Evolutionary conservation across 805 yeast species (phyloP).

Genomic region (Teunomyces barrocoloradensis): DNA sequence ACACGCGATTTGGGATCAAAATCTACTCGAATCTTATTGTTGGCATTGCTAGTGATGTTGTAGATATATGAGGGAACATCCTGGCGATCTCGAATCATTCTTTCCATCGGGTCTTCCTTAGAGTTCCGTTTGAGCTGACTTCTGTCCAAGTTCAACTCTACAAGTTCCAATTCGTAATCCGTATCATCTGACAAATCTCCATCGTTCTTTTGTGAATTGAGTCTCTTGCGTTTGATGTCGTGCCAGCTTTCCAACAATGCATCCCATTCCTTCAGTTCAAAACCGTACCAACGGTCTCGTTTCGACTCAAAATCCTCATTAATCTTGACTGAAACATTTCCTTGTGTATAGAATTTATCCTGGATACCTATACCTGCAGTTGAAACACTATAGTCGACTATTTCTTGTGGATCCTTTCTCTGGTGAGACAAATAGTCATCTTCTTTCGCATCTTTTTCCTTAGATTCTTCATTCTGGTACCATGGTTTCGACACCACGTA

Average conservation of each 20-base stretch:
- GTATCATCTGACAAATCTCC: conserved; percentile 30
- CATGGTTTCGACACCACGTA: conserved; percentile 39
- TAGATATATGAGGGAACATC: conserved; percentile 70
- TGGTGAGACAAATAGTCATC: conserved; percentile 59
- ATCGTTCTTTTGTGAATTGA: conserved; percentile 4
- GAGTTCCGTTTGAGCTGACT: conserved; percentile 22
- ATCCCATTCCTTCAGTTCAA: conserved; percentile 61
- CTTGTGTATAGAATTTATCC: conserved; percentile 37
- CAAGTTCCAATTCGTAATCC: conserved; percentile 39
- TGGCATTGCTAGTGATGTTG: conserved; percentile 34
- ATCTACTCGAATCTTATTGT: conserved; percentile 28
- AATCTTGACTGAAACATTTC: conserved; percentile 14
- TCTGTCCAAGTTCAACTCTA: conserved; percentile 31
- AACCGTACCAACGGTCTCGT: conserved; percentile 82
- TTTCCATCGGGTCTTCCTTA: conserved; percentile 36
- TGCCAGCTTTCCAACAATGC: conserved; percentile 48
- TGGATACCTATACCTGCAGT: conserved; percentile 54
- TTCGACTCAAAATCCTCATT: conserved; percentile 62
- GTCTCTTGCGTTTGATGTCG: conserved; percentile 9
- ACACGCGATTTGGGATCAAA: conserved; percentile 56
- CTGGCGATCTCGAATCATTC: conserved; percentile 60
- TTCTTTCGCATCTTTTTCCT: conserved; percentile 4
- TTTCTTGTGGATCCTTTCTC: conserved; percentile 41
- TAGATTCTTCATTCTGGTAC: conserved; percentile 22
- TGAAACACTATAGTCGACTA: conserved; percentile 49